A percentile compares a stretch with the other conserved stretches of the same genome.
Conservation (phyloP, 2,329 filamentous ascomycete species). For the Stromatinia cepivora region DNA sequence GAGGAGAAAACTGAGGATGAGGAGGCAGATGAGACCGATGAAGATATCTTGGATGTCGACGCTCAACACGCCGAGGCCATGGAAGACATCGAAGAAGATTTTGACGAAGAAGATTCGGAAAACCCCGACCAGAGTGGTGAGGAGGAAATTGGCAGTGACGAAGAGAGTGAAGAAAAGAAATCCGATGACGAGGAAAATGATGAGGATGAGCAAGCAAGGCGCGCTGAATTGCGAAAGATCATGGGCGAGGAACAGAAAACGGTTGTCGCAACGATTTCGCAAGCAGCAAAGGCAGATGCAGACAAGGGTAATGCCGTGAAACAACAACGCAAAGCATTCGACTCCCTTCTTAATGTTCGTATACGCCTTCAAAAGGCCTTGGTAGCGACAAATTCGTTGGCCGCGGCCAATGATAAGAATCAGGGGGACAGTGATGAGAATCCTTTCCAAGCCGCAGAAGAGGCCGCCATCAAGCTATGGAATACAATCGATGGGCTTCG, state of each 20-base stretch:
- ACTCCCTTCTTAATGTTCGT: slow-evolving; percentile 82
- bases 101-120: slow-evolving; percentile 33
- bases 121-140: slow-evolving; percentile 40
- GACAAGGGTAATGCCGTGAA: slow-evolving; percentile 86
- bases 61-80: slow-evolving; percentile 40
- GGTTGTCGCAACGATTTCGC: slow-evolving; percentile 58
- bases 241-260: slow-evolving; percentile 68
- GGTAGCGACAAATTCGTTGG: slow-evolving; percentile 75
- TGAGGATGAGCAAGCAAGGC: slow-evolving; percentile 43
- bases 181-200: slow-evolving; percentile 35
- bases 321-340: slow-evolving; percentile 80
- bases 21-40: slow-evolving; percentile 38
- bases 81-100: slow-evolving; percentile 40
- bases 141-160: slow-evolving; percentile 38
- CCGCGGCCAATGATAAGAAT: slow-evolving; percentile 47
- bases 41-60: slow-evolving; percentile 39
- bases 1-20: slow-evolving; percentile 27
- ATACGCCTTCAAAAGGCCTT: slow-evolving; percentile 93
- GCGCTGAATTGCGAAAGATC: slow-evolving; percentile 64
- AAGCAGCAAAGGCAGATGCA: slow-evolving; percentile 73
- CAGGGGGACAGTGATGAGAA: slow-evolving; percentile 44
- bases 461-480: slow-evolving; percentile 81
- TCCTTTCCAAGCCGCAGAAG: slow-evolving; percentile 75
- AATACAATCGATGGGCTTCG: slow-evolving; percentile 75
- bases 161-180: slow-evolving; percentile 40